Base-by-base conservation (phyloP, 1,284 basidiomycete genomes). In the Xanthoconium separans region DNA sequence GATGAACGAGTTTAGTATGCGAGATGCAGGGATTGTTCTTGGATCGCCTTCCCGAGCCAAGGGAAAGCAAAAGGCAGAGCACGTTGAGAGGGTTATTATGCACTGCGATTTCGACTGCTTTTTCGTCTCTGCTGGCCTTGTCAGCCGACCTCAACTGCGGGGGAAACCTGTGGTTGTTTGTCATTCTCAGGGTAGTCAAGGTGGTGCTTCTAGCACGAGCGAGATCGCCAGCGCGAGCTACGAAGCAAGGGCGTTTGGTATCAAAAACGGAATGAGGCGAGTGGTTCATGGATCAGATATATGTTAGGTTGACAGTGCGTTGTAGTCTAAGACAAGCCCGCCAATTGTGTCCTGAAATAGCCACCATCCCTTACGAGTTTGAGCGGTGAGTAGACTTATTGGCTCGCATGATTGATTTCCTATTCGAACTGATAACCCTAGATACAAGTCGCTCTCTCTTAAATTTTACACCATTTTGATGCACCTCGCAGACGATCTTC, bases 101-200 rank as follows among this genome's bases (percentile, higher is more conserved):
- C 95, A 98, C 65, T 92, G 93, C 64, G 95, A 98, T 70, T 98
- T 99, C 65, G 96, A 99, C 68, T 93, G 89, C 64, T 99, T 98
- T 78, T 99, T 99, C 66, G 95, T 98, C 12, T 87, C 91, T 1
- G 94, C 88, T n/a, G 92, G 93, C 0, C 71, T 96, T 44, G 77
- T 91, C 4, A 82, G 79, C 50, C 77, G 91, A 0, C 91, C 92
- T 0, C 80, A 95, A 55, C 70, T 96, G 40, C 84, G 82, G 49
- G 93, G 93, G 1, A 91, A 91, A 67, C 92, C 96, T 0, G 87
- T 90, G 2, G 95, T 95, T 0, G 97, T 99, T 0, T 99, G 96
- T 66, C 96, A 99, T 74, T 93, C 93, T 4, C 87, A 93, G 61
- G 89, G 85, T 0, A 73, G 65, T 11, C 84, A 83, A 54, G 88